Evolutionary conservation across 306 rosid species (phyloP), one percentile per base, ranked within the genome.

Genomic region (Vigna angularis): DNA sequence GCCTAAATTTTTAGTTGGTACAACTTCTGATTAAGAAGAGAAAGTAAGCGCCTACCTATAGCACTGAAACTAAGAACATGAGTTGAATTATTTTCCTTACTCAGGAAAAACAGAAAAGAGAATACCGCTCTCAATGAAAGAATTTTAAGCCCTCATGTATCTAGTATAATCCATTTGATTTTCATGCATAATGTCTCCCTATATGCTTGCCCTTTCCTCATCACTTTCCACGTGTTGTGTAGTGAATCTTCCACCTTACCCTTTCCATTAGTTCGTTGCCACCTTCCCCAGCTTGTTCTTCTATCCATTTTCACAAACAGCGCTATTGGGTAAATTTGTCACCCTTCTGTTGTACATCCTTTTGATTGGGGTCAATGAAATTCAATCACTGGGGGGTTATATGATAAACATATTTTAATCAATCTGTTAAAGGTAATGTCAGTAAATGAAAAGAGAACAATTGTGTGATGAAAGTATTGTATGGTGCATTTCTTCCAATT

Each of bases 401-500:
- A 42, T 67, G 53, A 65, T 50, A 55, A 45, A 64, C 45, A 9
- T 45, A 78, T 70, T 62, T 66, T 45, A 32, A 14, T 34, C 36
- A 53, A 70, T 74, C 62, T 69, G 76, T 44, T 36, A 22, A 70
- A 24, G 74, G 69, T 36, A 38, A 50, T 62, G 70, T 3, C 3
- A 55, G 50, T 45, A 57, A 28, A 57, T 61, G 56, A 42, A 51
- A 47, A 28, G 66, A 51, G 73, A 52, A 50, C 52, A 20, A 66
- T 74, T 69, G 40, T 70, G 48, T 28, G 10, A 42, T 75, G 42
- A 32, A 69, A 53, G 26, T 51, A 49, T 69, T 67, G 48, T 42
- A 9, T 77, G 73, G 71, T 66, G 53, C 68, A 57, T 58, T 75
- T 77, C 56, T 69, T 64, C 74, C 38, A 66, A 67, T 63, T 62